These are phyloP conservation scores for Entrophospora sp. DNA, from an alignment of 192 early-diverging fungal species.

Conservation along the genomic window DNA sequence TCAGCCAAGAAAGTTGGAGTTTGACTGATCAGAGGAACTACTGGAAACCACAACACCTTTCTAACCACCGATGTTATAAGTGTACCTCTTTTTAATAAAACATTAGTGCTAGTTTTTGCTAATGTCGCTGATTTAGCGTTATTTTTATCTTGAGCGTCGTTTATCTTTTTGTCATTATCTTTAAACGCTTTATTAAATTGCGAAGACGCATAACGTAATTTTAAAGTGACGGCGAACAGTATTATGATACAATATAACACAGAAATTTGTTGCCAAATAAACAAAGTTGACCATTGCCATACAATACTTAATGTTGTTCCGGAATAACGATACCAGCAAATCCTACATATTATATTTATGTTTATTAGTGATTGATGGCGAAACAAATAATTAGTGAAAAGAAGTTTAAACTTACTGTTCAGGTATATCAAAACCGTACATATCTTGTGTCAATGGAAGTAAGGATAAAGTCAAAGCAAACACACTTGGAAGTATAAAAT, in stretches of 20 bases:
- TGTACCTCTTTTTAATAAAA: neutral
- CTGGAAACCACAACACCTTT: neutral
- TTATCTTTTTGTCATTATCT: no score
- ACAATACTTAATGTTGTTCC: neutral
- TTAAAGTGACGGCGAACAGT: neutral
- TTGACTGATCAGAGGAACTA: constrained; percentile 1
- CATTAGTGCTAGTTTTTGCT: no score
- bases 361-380: neutral
- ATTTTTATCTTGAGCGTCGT: no score
- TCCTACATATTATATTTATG: neutral
- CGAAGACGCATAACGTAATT: neutral
- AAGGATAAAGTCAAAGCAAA: neutral
- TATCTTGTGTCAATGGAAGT: neutral
- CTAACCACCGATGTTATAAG: neutral
- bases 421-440: neutral
- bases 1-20: neutral
- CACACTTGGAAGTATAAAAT: neutral
- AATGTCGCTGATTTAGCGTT: no score
- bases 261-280: neutral
- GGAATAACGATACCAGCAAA: neutral
- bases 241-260: neutral
- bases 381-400: neutral
- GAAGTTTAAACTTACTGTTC: neutral
- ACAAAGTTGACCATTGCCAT: no score
- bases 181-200: no score